Percentiles rank a stretch among this genome's conserved stretches.
phyloP scores from a whole-genome alignment of 805 yeast species.

The Ogataea ramenticola region DNA sequence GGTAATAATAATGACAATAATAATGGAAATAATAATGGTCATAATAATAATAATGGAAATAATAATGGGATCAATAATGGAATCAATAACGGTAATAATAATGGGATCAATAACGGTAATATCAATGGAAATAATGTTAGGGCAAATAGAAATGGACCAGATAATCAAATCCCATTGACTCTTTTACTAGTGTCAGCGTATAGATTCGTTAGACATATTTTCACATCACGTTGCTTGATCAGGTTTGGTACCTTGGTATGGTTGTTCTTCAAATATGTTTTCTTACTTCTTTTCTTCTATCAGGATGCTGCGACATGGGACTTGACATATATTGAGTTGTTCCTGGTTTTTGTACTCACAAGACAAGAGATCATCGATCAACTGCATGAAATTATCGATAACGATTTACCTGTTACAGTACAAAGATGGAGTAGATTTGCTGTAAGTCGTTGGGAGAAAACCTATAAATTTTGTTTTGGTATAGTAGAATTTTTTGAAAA shows the following conservation, averaged over 20 bases:
- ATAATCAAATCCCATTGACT: background rate
- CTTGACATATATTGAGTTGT: too few relatives aligned
- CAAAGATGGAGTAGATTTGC: background rate
- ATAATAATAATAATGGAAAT: background rate
- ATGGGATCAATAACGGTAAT: background rate
- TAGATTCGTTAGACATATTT: background rate
- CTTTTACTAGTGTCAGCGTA: background rate
- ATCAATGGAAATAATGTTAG: background rate
- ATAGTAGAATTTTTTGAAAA: background rate
- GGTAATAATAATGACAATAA: background rate
- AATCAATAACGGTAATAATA: background rate
- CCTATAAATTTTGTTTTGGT: background rate
- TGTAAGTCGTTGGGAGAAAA: background rate
- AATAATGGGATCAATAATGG: background rate
- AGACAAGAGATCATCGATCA: background rate
- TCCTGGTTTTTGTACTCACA: background rate
- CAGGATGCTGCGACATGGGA: too few relatives aligned
- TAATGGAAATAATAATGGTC: background rate
- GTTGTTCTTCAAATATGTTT: background rate
- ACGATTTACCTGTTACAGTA: conserved; percentile 1
- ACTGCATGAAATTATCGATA: conserved; percentile 3
- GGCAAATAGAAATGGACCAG: background rate
- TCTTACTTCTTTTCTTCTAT: background rate
- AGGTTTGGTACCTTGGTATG: background rate
- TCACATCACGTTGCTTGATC: background rate